Conservation (phyloP, 345 rosid species). For the Arabidopsis thaliana region DNA sequence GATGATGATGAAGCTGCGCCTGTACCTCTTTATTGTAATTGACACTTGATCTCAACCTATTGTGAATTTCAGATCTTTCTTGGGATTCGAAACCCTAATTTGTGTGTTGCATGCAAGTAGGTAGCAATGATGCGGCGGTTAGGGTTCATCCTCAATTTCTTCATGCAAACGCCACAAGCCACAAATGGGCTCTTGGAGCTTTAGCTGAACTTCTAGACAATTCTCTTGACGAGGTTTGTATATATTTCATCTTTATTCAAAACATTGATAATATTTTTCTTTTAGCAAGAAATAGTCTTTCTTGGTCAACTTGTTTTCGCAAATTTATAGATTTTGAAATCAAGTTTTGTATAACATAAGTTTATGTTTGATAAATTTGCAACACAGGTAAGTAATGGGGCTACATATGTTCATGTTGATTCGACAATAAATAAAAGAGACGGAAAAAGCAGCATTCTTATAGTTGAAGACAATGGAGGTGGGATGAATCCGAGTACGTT, state of each 20-base stretch:
- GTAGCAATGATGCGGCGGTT: slow-evolving; percentile 64
- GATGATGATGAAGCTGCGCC: slow-evolving; percentile 51
- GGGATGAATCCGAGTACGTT: slow-evolving; percentile 75
- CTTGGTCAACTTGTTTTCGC: background rate
- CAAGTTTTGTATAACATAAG: background rate
- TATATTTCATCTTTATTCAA: background rate
- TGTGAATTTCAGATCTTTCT: background rate
- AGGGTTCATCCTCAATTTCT: slow-evolving; percentile 92
- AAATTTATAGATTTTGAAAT: too few relatives aligned
- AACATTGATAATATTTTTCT: background rate
- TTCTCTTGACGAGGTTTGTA: slow-evolving; percentile 74
- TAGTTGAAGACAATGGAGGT: slow-evolving; percentile 69
- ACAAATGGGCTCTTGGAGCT: slow-evolving; percentile 97
- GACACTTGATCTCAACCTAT: background rate
- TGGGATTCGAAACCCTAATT: slow-evolving; percentile 9
- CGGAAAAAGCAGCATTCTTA: slow-evolving; percentile 31
- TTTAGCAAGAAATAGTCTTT: background rate
- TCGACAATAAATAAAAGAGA: slow-evolving; percentile 52
- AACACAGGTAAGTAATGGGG: slow-evolving; percentile 55
- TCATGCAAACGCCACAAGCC: slow-evolving; percentile 93
- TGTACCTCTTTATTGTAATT: slow-evolving; percentile 36
- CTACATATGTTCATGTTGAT: slow-evolving; percentile 62
- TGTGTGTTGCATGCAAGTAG: slow-evolving; percentile 43
- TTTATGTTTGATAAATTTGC: background rate
- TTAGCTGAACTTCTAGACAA: slow-evolving; percentile 90